Conservation (phyloP, 129 eudicot species). For the Ambrosia trifida region DNA sequence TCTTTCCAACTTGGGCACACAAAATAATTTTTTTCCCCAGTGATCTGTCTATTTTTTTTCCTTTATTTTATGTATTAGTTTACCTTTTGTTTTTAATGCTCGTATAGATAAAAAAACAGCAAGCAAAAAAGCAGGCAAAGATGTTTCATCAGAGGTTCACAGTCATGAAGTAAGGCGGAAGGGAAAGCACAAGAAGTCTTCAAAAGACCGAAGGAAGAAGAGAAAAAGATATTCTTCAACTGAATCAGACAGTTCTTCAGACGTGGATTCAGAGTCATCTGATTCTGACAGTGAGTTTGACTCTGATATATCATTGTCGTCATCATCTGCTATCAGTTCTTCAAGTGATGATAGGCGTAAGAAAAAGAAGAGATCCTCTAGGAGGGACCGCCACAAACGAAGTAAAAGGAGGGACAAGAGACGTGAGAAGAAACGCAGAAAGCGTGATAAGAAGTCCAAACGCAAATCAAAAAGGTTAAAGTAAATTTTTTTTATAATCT, state of each 20-base stretch:
- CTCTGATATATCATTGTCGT: constrained; percentile 69
- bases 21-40: background rate
- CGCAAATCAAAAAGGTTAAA: constrained; percentile 73
- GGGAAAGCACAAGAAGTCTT: constrained; percentile 68
- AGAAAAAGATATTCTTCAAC: constrained; percentile 61
- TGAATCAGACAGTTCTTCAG: constrained; percentile 74
- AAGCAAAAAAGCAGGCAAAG: constrained; percentile 57
- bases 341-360: constrained; percentile 85
- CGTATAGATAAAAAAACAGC: constrained; percentile 47
- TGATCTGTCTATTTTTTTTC: background rate
- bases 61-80: background rate
- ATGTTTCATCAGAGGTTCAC: constrained; percentile 51
- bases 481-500: background rate
- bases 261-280: constrained; percentile 63
- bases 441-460: constrained; percentile 78
- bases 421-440: constrained; percentile 73
- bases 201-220: constrained; percentile 62
- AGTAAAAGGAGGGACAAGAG: constrained; percentile 60
- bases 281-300: constrained; percentile 74
- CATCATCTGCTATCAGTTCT: constrained; percentile 77
- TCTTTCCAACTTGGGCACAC: background rate
- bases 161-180: constrained; percentile 51
- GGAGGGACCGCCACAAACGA: constrained; percentile 66
- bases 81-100: constrained; percentile 11
- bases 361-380: constrained; percentile 84